Evolutionary conservation across 2,329 filamentous ascomycete genomes (phyloP).

Genomic region (Hypocrella siamensis): DNA sequence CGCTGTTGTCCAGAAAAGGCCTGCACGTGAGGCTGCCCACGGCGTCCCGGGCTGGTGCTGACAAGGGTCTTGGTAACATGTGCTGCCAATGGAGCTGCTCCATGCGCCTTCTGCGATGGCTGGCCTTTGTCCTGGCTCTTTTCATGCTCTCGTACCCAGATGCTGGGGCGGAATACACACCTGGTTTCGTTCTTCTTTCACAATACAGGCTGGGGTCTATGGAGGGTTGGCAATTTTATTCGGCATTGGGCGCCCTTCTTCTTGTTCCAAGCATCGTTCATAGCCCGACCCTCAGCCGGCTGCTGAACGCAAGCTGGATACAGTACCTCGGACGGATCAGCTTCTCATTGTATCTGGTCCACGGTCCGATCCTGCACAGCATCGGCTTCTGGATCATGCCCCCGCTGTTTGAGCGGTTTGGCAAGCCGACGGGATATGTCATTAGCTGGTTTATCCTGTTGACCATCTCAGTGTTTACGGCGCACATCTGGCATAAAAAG

Average conservation of each 20-base stretch:
- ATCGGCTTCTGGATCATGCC: constrained; percentile 43
- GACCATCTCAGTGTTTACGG: constrained; percentile 16
- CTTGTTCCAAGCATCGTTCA: constrained; percentile 19
- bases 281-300: constrained; percentile 11
- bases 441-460: constrained; percentile 17
- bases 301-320: constrained; percentile 15
- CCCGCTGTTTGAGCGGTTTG: constrained; percentile 20
- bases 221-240: constrained; percentile 24
- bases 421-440: constrained; percentile 12
- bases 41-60: too few relatives aligned
- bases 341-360: constrained; percentile 25
- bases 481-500: constrained; percentile 18
- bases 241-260: constrained; percentile 20
- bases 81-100: background rate
- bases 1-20: too few relatives aligned
- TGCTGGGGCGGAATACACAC: constrained; percentile 20
- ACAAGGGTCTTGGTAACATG: background rate
- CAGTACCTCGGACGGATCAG: constrained; percentile 24
- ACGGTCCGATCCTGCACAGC: constrained; percentile 41
- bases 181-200: constrained; percentile 19
- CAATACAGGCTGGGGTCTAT: constrained; percentile 20
- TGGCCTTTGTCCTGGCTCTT: constrained; percentile 14
- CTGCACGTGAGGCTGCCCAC: too few relatives aligned
- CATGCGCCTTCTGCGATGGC: constrained; percentile 10
- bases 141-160: constrained; percentile 24